A percentile compares a stretch with the other conserved stretches of the same genome.
phyloP scores from a whole-genome alignment of 805 yeast species.

The Saccharomycopsis sp. region DNA sequence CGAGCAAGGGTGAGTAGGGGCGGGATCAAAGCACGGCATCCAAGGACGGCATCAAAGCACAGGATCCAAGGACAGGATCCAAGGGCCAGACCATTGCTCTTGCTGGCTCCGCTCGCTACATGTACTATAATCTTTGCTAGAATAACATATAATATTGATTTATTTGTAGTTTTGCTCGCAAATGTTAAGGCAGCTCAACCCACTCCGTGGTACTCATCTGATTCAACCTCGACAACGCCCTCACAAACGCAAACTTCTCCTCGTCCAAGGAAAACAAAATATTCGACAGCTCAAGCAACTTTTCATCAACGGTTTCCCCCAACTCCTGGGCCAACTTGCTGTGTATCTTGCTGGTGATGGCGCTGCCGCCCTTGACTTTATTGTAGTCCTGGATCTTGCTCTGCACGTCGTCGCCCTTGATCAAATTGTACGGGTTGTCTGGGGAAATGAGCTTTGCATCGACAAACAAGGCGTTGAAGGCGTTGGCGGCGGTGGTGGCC shows the following conservation, averaged over 20 bases:
- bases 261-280: slow-evolving; percentile 83
- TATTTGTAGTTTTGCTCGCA: no score
- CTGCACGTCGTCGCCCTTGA: slow-evolving; percentile 22
- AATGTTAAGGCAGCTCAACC: no score
- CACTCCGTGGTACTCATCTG: slow-evolving; percentile 94
- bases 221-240: slow-evolving; percentile 82
- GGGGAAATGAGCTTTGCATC: slow-evolving; percentile 59
- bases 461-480: slow-evolving; percentile 76
- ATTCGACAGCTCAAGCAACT: slow-evolving; percentile 4
- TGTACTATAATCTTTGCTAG: no score
- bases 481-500: slow-evolving; percentile 84
- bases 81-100: no score
- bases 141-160: no score
- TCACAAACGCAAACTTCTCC: slow-evolving; percentile 92
- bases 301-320: slow-evolving; percentile 12
- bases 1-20: no score
- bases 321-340: slow-evolving; percentile 9
- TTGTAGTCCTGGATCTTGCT: slow-evolving; percentile 30
- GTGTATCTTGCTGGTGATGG: slow-evolving; percentile 9
- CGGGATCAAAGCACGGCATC: no score
- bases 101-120: slow-evolving; percentile 1
- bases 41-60: no score
- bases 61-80: no score
- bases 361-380: slow-evolving; percentile 24
- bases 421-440: slow-evolving; percentile 36